Conservation (phyloP, 2,329 filamentous ascomycete species). For the Cryphonectria nitschkei region DNA sequence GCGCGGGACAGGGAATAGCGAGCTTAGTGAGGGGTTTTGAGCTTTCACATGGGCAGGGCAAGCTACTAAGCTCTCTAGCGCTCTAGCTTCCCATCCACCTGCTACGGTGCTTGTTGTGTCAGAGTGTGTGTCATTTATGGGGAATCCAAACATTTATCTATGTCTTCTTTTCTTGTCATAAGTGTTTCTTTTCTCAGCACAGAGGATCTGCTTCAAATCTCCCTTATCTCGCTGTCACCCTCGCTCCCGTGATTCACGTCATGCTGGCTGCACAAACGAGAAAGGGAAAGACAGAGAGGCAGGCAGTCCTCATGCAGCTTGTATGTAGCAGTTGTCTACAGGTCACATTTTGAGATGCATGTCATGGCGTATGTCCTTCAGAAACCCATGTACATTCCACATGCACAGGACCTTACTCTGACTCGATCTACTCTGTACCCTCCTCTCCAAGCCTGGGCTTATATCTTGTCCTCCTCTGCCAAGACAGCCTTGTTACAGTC, state of each 20-base stretch:
- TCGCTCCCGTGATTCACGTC: neutral
- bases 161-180: neutral
- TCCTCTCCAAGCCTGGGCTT: neutral
- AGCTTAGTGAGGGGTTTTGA: slow-evolving; percentile 7
- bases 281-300: neutral
- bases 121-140: neutral
- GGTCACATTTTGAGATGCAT: neutral
- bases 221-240: slow-evolving; percentile 7
- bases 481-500: slow-evolving; percentile 12
- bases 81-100: neutral
- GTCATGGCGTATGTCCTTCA: neutral
- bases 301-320: neutral
- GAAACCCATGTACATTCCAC: neutral
- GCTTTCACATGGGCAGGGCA: slow-evolving; percentile 1
- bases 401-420: neutral
- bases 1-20: neutral
- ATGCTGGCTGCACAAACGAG: neutral
- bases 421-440: too few species aligned
- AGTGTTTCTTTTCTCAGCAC: neutral
- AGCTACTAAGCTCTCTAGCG: slow-evolving; percentile 1
- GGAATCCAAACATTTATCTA: neutral
- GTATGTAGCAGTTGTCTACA: neutral
- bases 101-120: neutral
- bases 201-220: neutral
- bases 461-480: slow-evolving; percentile 5